phyloP scores from a whole-genome alignment of 768 basidiomycete genomes.

The Candolleomyces aberdarensis region DNA sequence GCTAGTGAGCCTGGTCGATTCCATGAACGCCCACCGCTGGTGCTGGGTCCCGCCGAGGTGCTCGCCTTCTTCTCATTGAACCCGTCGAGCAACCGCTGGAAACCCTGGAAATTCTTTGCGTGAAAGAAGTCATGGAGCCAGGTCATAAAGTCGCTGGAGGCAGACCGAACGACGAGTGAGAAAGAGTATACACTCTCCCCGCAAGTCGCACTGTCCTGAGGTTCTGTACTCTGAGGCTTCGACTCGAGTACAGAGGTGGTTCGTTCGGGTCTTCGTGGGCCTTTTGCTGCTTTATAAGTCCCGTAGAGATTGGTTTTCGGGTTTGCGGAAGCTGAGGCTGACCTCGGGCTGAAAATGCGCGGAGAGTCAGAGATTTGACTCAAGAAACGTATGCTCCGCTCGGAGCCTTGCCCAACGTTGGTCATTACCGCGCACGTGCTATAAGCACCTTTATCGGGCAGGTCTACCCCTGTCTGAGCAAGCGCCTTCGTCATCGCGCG shows the following conservation, averaged over 20 bases:
- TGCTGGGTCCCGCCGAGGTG: conserved; percentile 28
- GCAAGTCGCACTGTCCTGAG: conserved; percentile 11
- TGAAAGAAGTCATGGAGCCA: conserved; percentile 76
- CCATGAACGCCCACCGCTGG: conserved; percentile 58
- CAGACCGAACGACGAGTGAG: conserved; percentile 33
- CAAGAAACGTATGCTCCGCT: no score
- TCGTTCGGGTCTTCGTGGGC: background rate
- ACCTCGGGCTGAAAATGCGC: no score
- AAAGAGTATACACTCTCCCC: conserved; percentile 29
- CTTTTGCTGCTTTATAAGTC: no score
- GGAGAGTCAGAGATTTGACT: no score
- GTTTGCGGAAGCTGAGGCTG: no score
- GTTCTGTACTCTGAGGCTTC: conserved; percentile 8
- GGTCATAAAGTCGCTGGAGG: conserved; percentile 56
- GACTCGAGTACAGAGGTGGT: background rate
- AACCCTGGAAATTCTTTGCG: conserved; percentile 70
- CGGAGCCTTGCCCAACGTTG: no score
- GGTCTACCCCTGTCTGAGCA: no score
- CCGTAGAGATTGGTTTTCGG: no score
- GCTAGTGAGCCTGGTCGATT: conserved; percentile 41
- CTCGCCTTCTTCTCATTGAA: conserved; percentile 33
- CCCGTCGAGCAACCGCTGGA: conserved; percentile 69
- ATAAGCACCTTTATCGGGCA: no score
- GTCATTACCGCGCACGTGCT: no score
- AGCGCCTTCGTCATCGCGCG: no score